Evolutionary conservation across 768 basidiomycete genomes (phyloP).

Genomic region (Cystobasidium tubakii): DNA sequence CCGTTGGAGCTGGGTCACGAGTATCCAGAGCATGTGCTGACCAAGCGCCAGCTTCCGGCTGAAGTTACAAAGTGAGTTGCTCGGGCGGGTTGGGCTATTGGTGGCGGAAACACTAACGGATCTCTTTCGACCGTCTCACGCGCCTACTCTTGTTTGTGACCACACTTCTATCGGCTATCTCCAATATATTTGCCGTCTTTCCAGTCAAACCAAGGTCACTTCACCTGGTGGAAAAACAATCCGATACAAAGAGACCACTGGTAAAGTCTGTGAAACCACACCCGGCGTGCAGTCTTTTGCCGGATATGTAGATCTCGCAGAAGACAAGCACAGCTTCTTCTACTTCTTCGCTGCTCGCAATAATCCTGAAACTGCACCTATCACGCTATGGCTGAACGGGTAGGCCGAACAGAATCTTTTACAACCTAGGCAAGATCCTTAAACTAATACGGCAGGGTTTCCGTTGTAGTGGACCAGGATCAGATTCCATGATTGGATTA

Average conservation of each 20-base stretch:
- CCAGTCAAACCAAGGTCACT: slow-evolving; percentile 22
- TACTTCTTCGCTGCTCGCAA: slow-evolving; percentile 66
- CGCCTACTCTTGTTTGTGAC: too few species aligned
- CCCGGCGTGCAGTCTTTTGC: slow-evolving; percentile 44
- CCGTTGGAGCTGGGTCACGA: slow-evolving; percentile 17
- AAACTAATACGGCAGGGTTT: not conserved
- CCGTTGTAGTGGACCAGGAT: slow-evolving; percentile 53
- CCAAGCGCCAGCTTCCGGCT: slow-evolving; percentile 33
- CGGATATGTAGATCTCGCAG: slow-evolving; percentile 62
- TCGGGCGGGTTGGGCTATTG: not conserved
- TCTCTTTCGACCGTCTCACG: too few species aligned
- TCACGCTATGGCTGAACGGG: slow-evolving; percentile 61
- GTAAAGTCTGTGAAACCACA: slow-evolving; percentile 24
- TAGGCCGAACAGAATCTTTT: slow-evolving; percentile 46
- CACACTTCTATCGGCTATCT: too few species aligned
- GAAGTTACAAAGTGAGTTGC: slow-evolving; percentile 19
- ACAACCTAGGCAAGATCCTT: not conserved
- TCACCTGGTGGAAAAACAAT: slow-evolving; percentile 6
- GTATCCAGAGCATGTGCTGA: slow-evolving; percentile 30
- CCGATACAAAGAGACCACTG: slow-evolving; percentile 25
- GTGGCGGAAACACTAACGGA: too few species aligned
- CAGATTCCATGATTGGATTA: slow-evolving; percentile 62
- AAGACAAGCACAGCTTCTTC: slow-evolving; percentile 62
- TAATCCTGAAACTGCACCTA: slow-evolving; percentile 60
- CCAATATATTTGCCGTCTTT: not conserved